Evolutionary conservation across 768 basidiomycete genomes (phyloP).

Genomic region (Lentinula guzmanii): DNA sequence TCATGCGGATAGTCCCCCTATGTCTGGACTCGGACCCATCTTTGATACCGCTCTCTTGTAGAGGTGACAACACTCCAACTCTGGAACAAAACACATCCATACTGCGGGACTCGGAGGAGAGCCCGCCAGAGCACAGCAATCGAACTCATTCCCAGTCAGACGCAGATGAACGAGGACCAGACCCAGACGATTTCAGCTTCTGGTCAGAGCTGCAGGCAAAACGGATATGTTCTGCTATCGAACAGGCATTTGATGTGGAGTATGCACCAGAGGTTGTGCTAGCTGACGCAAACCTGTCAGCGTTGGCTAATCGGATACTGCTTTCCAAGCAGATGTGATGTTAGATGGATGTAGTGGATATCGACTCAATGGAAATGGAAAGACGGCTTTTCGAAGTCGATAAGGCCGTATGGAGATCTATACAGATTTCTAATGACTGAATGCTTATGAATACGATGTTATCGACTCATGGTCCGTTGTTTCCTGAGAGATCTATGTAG

Average conservation of each 20-base stretch:
- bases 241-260: conserved; percentile 84
- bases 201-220: conserved; percentile 90
- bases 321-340: conserved; percentile 58
- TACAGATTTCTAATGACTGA: no score
- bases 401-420: no score
- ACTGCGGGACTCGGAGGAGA: conserved; percentile 9
- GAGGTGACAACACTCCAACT: conserved; percentile 22
- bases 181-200: conserved; percentile 92
- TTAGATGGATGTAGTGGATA: conserved; percentile 10
- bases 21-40: conserved; percentile 85
- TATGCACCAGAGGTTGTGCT: conserved; percentile 86
- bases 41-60: conserved; percentile 69
- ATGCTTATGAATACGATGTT: no score
- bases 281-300: conserved; percentile 89
- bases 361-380: not conserved
- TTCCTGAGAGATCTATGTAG: no score
- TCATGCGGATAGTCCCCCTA: conserved; percentile 75
- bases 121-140: conserved; percentile 1
- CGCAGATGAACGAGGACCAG: conserved; percentile 37
- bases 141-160: not conserved
- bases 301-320: conserved; percentile 78
- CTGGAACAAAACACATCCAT: not conserved
- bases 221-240: conserved; percentile 74
- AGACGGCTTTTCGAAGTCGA: no score
- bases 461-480: no score